Conservation (phyloP, 2,329 filamentous ascomycete species). For the Lachnellula subtilissima region DNA sequence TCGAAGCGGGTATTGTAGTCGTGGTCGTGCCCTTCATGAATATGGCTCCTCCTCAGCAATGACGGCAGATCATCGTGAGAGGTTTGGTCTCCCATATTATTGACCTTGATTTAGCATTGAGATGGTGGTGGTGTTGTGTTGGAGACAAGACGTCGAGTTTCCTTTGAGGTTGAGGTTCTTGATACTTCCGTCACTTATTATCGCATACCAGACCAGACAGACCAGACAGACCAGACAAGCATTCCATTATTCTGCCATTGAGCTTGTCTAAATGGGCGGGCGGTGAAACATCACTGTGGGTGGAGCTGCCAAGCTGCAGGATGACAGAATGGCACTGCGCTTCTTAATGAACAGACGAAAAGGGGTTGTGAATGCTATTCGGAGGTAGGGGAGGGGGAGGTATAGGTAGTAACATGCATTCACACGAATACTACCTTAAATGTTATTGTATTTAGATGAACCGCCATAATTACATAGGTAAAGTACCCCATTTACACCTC, state of each 20-base stretch:
- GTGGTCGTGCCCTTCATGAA: neutral
- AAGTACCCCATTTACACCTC: no score
- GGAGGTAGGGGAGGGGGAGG: neutral
- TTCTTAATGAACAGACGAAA: neutral
- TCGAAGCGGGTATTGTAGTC: slow-evolving; percentile 11
- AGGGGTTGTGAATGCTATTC: neutral
- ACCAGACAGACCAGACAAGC: neutral
- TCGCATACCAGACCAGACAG: no score
- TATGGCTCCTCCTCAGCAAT: slow-evolving; percentile 5
- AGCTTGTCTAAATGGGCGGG: neutral
- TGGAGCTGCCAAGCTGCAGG: neutral
- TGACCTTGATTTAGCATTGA: neutral
- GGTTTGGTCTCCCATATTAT: neutral
- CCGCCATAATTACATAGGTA: no score
- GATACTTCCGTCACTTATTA: neutral
- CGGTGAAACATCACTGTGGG: neutral
- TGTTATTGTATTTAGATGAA: no score
- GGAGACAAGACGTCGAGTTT: neutral
- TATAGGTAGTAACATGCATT: neutral
- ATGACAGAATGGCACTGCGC: neutral
- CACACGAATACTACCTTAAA: no score
- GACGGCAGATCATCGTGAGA: slow-evolving; percentile 6
- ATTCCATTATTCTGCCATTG: neutral
- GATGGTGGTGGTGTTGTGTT: neutral
- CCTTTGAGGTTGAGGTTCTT: neutral